These are phyloP conservation scores for Zoysia japonica DNA, from an alignment of 176 grass and related monocot genomes.

Conservation along the genomic window DNA sequence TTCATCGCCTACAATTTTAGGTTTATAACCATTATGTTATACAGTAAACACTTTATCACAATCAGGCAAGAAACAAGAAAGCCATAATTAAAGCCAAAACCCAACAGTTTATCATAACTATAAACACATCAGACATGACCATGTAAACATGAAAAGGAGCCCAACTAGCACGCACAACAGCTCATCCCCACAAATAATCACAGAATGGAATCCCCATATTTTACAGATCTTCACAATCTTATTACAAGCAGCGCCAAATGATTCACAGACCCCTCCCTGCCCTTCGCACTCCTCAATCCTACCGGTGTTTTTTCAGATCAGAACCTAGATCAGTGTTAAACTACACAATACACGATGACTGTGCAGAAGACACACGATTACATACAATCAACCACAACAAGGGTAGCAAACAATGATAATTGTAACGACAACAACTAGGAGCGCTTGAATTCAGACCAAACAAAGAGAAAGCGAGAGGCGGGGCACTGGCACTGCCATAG, in stretches of 20 bases:
- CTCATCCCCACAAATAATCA: conserved; percentile 6
- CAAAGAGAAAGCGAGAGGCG: neutral
- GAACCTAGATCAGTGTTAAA: conserved; percentile 39
- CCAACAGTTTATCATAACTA: neutral
- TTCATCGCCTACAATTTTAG: neutral
- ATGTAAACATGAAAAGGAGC: neutral
- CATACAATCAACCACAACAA: conserved; percentile 40
- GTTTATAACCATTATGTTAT: neutral
- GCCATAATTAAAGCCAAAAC: neutral
- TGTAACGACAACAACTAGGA: conserved; percentile 35
- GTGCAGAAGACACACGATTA: conserved; percentile 40
- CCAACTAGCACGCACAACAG: neutral
- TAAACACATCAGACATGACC: neutral
- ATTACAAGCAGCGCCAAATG: conserved; percentile 42
- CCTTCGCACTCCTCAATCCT: conserved; percentile 14
- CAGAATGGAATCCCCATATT: conserved; percentile 6
- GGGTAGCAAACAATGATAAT: conserved; percentile 9
- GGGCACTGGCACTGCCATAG: conserved; percentile 17
- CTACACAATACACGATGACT: conserved; percentile 31
- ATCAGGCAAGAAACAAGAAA: neutral
- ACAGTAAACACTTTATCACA: neutral
- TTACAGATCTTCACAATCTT: conserved; percentile 45
- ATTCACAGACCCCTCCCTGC: conserved; percentile 33
- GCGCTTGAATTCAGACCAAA: conserved; percentile 23
- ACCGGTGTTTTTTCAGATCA: conserved; percentile 26